phyloP scores from a whole-genome alignment of 108 stramenopile genomes.

The Discostella pseudostelligera region DNA sequence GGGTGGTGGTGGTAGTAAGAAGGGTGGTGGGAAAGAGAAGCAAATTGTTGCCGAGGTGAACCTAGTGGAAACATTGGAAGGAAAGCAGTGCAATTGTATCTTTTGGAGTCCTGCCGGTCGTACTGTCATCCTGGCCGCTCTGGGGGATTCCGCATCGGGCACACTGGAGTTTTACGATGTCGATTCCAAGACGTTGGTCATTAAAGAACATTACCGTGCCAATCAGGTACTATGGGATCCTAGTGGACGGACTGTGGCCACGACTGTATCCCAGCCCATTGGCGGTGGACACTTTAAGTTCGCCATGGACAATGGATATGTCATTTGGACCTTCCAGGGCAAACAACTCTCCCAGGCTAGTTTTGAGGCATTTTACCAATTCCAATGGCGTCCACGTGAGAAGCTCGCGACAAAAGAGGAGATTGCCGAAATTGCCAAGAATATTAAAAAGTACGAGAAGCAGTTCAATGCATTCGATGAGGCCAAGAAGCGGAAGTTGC shows the following conservation, averaged over 20 bases:
- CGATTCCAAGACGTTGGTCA: conserved; percentile 70
- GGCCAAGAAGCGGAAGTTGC: conserved; percentile 71
- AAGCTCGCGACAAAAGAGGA: conserved; percentile 80
- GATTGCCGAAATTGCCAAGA: conserved; percentile 80
- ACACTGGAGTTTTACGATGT: conserved; percentile 95
- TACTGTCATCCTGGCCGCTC: conserved; percentile 85
- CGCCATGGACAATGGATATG: conserved; percentile 97
- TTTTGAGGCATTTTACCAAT: conserved; percentile 94
- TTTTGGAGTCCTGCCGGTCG: conserved; percentile 95
- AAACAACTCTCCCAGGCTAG: conserved; percentile 81
- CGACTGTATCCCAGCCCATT: conserved; percentile 89
- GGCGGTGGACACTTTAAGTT: conserved; percentile 94
- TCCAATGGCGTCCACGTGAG: conserved; percentile 93
- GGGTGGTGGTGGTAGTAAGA: conserved; percentile 59
- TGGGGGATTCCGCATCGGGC: conserved; percentile 88
- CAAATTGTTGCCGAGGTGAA: conserved; percentile 67
- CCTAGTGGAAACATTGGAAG: conserved; percentile 76
- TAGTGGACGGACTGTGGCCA: conserved; percentile 86
- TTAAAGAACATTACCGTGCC: conserved; percentile 93
- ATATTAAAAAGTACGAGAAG: conserved; percentile 96
- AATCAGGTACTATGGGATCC: conserved; percentile 97
- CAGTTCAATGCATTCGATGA: conserved; percentile 95
- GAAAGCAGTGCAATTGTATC: conserved; percentile 88
- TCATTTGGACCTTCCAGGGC: conserved; percentile 95
- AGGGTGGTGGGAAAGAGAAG: conserved; percentile 46